Base-by-base conservation (phyloP, 441 rosid species). In the Populus hybrid region DNA sequence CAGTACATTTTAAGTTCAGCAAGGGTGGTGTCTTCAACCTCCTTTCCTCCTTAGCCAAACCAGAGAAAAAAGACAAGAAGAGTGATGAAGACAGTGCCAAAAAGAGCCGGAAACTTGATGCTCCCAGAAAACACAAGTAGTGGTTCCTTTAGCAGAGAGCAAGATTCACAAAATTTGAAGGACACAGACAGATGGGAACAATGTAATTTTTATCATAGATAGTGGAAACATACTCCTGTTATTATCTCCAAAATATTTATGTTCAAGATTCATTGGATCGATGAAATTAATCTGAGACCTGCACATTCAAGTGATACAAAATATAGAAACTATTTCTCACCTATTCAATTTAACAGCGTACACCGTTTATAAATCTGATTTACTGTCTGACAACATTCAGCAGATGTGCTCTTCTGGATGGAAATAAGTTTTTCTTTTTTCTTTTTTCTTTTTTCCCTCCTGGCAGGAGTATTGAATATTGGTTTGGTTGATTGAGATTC, bases 21-120 rank as follows among this genome's bases (percentile, higher is more conserved):
- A 84, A 82, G 70, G 70, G 18, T 59, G 77, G 77, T 74, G 67
- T 78, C 26, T 71, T 76, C 64, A 74, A 79, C 75, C 86, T 81
- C 69, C 34, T 32, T 75, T 80, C 86, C 76, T 46, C 57, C 54
- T 54, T 82, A 5, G 66, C 84, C 81, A 85, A 86, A 68, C 18
- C 81, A 67, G 83, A 67, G 78, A 86, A 84, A 72, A 84, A 85
- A 46, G 87, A 81, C 76, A 89, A 88, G 83, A 91, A 81, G 78
- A 85, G 75, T 38, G 71, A 72, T 66, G 82, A 79, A 46, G 82
- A 50, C 73, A 78, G 83, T 66, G 71, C 46, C 16, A 82, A 80
- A 50, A 73, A 74, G 42, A 79, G 77, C 68, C 65, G 46, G 54
- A 77, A 73, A 70, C 63, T 69, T 32, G 24, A 74, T 46, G 67